A percentile compares a stretch with the other conserved stretches of the same genome.
These are phyloP conservation scores for Lycium barbarum DNA, from an alignment of 257 asterid genomes.

Conservation along the genomic window DNA sequence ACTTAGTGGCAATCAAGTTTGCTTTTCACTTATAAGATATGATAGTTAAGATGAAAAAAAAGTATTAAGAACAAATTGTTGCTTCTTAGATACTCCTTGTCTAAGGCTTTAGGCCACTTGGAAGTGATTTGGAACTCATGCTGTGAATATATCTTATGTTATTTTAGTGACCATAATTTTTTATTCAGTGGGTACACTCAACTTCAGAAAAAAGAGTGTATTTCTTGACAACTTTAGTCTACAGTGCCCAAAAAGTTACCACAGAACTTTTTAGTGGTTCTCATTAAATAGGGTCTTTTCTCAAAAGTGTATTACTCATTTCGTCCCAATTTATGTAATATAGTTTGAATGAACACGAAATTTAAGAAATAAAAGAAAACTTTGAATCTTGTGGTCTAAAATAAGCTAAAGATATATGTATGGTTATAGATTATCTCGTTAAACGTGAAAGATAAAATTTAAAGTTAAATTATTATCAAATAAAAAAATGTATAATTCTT, in stretches of 20 bases:
- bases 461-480: no score
- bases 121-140: neutral
- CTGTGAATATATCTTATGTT: neutral
- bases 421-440: no score
- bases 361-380: no score
- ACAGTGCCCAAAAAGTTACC: constrained; percentile 1
- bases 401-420: no score
- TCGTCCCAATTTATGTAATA: no score
- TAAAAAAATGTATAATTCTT: no score
- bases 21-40: constrained; percentile 11
- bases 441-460: no score
- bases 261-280: neutral
- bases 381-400: no score
- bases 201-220: neutral
- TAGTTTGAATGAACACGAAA: no score
- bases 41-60: neutral
- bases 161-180: neutral
- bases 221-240: neutral
- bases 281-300: neutral
- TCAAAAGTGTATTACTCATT: neutral
- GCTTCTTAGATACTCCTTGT: neutral
- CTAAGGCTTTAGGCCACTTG: neutral
- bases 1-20: neutral
- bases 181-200: neutral
- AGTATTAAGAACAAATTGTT: neutral